Conservation (phyloP, 192 early-diverging fungal species). For the Coemansia biformis region DNA sequence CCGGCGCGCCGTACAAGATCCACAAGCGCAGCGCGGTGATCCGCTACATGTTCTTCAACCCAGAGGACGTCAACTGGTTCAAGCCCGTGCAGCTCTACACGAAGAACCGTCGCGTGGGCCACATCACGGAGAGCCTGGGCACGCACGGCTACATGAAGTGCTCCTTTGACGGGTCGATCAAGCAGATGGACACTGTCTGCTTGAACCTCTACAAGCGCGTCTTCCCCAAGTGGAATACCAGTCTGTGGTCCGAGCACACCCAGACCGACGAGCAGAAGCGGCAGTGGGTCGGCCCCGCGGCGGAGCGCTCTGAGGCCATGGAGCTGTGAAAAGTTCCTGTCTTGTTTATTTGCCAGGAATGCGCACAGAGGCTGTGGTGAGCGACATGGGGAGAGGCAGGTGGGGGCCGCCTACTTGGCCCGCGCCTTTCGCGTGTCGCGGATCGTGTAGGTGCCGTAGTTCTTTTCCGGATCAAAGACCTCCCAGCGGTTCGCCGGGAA, state of each 20-base stretch:
- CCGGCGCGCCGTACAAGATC: conserved; percentile 92
- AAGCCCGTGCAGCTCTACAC: conserved; percentile 90
- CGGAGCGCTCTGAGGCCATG: too few species aligned
- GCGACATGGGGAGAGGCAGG: too few species aligned
- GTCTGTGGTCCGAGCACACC: conserved; percentile 40
- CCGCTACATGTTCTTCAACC: conserved; percentile 95
- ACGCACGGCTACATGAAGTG: conserved; percentile 98
- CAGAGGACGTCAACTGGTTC: conserved; percentile 92
- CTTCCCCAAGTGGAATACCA: conserved; percentile 93
- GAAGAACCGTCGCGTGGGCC: conserved; percentile 85
- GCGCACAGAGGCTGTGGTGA: too few species aligned
- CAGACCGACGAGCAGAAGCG: conserved; percentile 14
- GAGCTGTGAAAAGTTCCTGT: conserved; percentile 13
- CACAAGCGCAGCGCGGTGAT: conserved; percentile 89
- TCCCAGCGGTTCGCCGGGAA: conserved; percentile 94
- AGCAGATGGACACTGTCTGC: conserved; percentile 91
- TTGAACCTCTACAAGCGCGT: conserved; percentile 96
- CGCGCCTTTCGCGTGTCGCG: conserved; percentile 16
- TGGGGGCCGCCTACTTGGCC: background rate
- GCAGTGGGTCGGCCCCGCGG: conserved; percentile 31
- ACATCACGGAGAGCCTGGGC: conserved; percentile 89
- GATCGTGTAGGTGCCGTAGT: conserved; percentile 50
- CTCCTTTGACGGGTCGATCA: conserved; percentile 81
- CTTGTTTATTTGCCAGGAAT: conserved; percentile 1
- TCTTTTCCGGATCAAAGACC: conserved; percentile 79